These are phyloP conservation scores for Pleurotus djamor DNA, from an alignment of 768 basidiomycete genomes.

Conservation along the genomic window DNA sequence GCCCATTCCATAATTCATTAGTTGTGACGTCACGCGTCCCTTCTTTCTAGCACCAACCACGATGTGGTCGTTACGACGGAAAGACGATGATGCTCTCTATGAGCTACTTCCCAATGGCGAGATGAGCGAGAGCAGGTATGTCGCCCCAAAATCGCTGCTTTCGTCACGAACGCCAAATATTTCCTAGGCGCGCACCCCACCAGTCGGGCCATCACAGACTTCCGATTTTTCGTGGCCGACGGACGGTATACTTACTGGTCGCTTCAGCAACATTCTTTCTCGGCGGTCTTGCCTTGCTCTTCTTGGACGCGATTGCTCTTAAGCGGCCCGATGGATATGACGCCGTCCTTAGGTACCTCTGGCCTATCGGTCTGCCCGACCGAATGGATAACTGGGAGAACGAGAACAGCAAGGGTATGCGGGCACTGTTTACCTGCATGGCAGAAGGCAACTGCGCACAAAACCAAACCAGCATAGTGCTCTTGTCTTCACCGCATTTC, in stretches of 20 bases:
- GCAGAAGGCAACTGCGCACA: conserved; percentile 21
- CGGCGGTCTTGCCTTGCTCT: neutral
- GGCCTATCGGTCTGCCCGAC: neutral
- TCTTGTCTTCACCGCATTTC: conserved; percentile 26
- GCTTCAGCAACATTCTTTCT: neutral
- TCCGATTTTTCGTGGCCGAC: neutral
- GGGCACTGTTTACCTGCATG: conserved; percentile 18
- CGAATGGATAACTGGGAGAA: conserved; percentile 3
- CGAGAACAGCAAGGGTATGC: conserved; percentile 8
- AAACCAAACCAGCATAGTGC: conserved; percentile 29
- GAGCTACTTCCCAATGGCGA: neutral
- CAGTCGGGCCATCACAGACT: too few species aligned
- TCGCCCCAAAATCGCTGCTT: neutral
- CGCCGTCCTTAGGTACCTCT: neutral
- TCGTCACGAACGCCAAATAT: too few species aligned
- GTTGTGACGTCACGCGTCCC: too few species aligned
- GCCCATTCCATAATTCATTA: too few species aligned
- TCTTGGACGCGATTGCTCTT: neutral
- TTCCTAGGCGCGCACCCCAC: too few species aligned
- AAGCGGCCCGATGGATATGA: neutral
- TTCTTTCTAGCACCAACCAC: neutral
- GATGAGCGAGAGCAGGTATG: neutral
- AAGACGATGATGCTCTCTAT: neutral
- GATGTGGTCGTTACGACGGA: neutral
- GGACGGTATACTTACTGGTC: neutral